Conservation (phyloP, 1,139 yeast genomes). For the Kodamaea ohmeri region DNA sequence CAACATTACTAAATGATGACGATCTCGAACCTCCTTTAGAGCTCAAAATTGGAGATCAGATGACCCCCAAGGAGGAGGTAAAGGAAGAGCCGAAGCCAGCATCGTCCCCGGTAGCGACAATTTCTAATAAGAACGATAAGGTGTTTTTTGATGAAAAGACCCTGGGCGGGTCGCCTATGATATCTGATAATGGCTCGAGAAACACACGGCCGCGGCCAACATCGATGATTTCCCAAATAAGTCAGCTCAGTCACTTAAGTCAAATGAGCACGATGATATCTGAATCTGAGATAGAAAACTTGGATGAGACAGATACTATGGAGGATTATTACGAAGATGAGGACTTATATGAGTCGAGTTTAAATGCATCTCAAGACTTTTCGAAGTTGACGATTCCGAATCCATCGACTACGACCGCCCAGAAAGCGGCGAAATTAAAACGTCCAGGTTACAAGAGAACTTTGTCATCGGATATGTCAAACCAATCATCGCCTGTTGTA, state of each 20-base stretch:
- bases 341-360: conserved; percentile 34
- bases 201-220: conserved; percentile 50
- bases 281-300: conserved; percentile 42
- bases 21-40: conserved; percentile 12
- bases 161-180: conserved; percentile 9
- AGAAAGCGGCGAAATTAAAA: conserved; percentile 10
- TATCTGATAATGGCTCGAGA: conserved; percentile 9
- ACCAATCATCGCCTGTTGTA: conserved; percentile 32
- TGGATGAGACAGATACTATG: conserved; percentile 48
- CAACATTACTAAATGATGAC: conserved; percentile 10
- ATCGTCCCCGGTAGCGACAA: conserved; percentile 6
- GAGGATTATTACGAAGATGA: conserved; percentile 41
- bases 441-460: conserved; percentile 37
- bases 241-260: conserved; percentile 54
- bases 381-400: conserved; percentile 4
- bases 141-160: conserved; percentile 5
- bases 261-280: conserved; percentile 54
- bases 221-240: conserved; percentile 63
- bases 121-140: conserved; percentile 7
- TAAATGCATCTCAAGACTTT: conserved; percentile 29
- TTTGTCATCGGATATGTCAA: conserved; percentile 39
- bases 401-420: conserved; percentile 4
- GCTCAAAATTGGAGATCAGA: conserved; percentile 8
- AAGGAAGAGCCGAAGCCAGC: conserved; percentile 3
- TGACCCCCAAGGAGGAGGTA: conserved; percentile 1